A percentile compares a stretch with the other conserved stretches of the same genome.
Evolutionary conservation across 495 filamentous ascomycete genomes (phyloP).

Genomic region (Schizothecium vesticola): DNA sequence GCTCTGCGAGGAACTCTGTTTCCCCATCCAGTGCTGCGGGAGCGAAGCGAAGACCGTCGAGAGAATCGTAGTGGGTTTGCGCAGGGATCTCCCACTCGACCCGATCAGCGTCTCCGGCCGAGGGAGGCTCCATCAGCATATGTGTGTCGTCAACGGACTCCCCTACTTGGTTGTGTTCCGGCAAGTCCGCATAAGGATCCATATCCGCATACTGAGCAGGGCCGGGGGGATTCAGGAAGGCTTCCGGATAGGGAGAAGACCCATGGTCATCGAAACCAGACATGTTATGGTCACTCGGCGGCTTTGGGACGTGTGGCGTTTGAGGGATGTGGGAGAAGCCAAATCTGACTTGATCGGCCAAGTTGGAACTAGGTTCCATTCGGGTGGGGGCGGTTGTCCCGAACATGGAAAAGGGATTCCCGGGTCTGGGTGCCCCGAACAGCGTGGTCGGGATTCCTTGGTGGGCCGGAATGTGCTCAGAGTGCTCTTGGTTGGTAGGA

Average conservation of each 20-base stretch:
- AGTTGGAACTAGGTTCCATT: constrained; percentile 12
- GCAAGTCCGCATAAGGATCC: constrained; percentile 4
- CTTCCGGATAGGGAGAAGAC: constrained; percentile 20
- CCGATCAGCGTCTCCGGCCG: constrained; percentile 14
- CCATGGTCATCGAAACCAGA: neutral
- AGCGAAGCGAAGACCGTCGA: constrained; percentile 26
- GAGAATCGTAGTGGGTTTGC: constrained; percentile 19
- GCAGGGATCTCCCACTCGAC: constrained; percentile 23
- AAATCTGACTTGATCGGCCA: constrained; percentile 31
- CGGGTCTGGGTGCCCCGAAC: constrained; percentile 15
- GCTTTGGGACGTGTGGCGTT: neutral
- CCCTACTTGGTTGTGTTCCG: constrained; percentile 10
- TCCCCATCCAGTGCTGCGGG: constrained; percentile 20
- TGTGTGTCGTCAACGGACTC: constrained; percentile 1
- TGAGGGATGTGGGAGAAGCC: constrained; percentile 30
- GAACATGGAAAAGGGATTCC: constrained; percentile 20
- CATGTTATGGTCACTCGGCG: neutral
- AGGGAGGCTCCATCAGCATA: constrained; percentile 4
- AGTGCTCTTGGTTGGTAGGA: neutral
- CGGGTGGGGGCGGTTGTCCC: constrained; percentile 15
- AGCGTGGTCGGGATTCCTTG: neutral
- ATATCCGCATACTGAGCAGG: constrained; percentile 17
- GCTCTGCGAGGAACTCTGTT: constrained; percentile 2
- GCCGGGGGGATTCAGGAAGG: constrained; percentile 17
- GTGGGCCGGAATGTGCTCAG: neutral